A percentile compares a stretch with the other conserved stretches of the same genome.
phyloP scores from a whole-genome alignment of 305 asterid genomes.

The Rubia tinctorum region DNA sequence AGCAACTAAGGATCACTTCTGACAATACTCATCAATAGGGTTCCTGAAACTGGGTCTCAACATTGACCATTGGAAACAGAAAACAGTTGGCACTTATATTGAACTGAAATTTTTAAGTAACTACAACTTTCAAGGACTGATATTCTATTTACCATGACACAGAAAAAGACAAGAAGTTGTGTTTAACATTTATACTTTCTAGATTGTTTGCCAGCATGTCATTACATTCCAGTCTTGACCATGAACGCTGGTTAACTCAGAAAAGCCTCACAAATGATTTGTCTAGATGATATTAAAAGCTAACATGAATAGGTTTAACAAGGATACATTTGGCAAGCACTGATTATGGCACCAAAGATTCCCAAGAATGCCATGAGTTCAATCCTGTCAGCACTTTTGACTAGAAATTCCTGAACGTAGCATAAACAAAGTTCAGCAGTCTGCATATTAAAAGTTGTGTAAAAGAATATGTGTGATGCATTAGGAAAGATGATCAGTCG shows the following conservation, averaged over 20 bases:
- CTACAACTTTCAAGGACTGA: not conserved
- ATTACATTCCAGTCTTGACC: not conserved
- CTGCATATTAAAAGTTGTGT: not conserved
- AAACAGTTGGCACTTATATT: not conserved
- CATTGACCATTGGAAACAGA: not conserved
- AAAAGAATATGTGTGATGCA: not conserved
- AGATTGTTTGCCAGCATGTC: not conserved
- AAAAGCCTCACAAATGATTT: not conserved
- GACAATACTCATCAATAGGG: not conserved
- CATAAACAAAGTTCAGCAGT: slow-evolving; percentile 17
- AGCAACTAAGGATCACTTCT: not conserved
- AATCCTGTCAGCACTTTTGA: slow-evolving; percentile 82
- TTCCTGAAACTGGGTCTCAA: not conserved
- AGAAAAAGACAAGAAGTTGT: not conserved
- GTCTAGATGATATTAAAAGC: not conserved
- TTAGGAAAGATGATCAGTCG: not conserved
- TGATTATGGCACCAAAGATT: slow-evolving; percentile 80
- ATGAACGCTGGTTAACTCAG: not conserved
- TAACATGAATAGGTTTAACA: slow-evolving; percentile 16
- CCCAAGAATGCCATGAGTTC: slow-evolving; percentile 99
- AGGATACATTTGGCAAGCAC: slow-evolving; percentile 92
- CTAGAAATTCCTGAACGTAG: slow-evolving; percentile 76
- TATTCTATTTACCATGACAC: not conserved
- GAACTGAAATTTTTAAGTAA: not conserved
- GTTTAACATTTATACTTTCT: not conserved